Conservation (phyloP, 352 stramenopile genomes). For the Pythium oligandrum region DNA sequence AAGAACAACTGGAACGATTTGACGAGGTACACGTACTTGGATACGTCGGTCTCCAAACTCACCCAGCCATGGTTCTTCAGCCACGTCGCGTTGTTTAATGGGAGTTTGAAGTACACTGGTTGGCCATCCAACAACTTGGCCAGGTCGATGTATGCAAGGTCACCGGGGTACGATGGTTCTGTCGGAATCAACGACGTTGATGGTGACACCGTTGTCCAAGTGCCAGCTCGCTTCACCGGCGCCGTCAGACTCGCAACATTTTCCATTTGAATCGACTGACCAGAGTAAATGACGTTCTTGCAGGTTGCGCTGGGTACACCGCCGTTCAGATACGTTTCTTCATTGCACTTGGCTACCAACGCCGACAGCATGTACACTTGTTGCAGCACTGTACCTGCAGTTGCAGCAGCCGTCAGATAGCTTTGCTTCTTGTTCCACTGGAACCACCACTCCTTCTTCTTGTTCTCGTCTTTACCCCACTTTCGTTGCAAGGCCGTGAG, state of each 20-base stretch:
- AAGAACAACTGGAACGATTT: constrained; percentile 3
- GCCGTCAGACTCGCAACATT: constrained; percentile 1
- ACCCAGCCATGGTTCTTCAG: constrained; percentile 5
- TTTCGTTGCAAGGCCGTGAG: constrained; percentile 1
- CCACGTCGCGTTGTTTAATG: constrained; percentile 8
- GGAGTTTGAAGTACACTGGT: constrained; percentile 10
- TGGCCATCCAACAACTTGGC: constrained; percentile 5
- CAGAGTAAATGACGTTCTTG: constrained; percentile 6
- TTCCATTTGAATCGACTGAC: background rate
- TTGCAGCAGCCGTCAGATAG: constrained; percentile 9
- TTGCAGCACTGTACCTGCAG: constrained; percentile 7
- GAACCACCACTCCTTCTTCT: constrained; percentile 11
- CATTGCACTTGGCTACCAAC: constrained; percentile 3
- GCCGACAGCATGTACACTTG: constrained; percentile 8
- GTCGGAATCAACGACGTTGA: constrained; percentile 3
- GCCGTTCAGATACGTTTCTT: constrained; percentile 5
- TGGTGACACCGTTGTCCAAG: too few relatives aligned
- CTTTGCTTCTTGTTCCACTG: constrained; percentile 10
- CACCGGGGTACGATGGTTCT: constrained; percentile 3
- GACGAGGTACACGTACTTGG: constrained; percentile 1
- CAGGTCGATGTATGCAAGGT: constrained; percentile 11
- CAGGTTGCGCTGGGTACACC: constrained; percentile 6
- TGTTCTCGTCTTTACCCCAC: constrained; percentile 6
- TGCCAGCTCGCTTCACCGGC: background rate
- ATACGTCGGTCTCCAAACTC: constrained; percentile 1